These are phyloP conservation scores for Arctium lappa DNA, from an alignment of 129 eudicot species.

Conservation along the genomic window DNA sequence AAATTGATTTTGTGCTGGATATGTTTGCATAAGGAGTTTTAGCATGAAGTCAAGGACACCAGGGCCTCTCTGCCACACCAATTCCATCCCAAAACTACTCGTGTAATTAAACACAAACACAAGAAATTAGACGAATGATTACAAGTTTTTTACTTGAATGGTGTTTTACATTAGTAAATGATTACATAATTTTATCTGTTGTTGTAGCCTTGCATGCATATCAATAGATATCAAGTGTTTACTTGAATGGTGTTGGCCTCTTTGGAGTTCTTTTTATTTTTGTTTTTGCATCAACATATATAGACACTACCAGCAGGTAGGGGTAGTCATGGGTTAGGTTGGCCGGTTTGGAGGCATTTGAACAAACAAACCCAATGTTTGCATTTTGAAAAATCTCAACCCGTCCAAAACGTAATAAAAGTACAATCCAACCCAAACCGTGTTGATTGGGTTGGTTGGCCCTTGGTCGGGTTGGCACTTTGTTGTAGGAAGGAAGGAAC, in stretches of 20 bases:
- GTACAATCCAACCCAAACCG: no score
- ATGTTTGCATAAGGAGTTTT: conserved; percentile 32
- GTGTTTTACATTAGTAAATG: neutral
- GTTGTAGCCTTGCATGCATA: neutral
- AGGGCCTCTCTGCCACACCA: conserved; percentile 4
- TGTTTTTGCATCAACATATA: no score
- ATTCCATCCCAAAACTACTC: conserved; percentile 10
- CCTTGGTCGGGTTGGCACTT: no score
- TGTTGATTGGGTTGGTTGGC: no score
- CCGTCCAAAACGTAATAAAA: no score
- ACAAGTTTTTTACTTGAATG: neutral
- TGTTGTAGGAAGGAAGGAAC: no score
- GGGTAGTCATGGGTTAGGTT: no score
- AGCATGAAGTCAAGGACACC: conserved; percentile 26
- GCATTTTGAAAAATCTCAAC: no score
- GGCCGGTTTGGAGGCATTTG: no score
- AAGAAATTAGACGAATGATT: neutral
- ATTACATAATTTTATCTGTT: neutral
- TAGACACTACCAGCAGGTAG: no score
- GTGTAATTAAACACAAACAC: neutral
- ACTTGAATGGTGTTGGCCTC: neutral
- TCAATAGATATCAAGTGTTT: neutral
- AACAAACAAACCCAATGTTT: no score
- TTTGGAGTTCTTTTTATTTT: neutral
- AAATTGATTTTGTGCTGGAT: conserved; percentile 12